Conservation (phyloP, 768 basidiomycete genomes). For the Russula sp. region DNA sequence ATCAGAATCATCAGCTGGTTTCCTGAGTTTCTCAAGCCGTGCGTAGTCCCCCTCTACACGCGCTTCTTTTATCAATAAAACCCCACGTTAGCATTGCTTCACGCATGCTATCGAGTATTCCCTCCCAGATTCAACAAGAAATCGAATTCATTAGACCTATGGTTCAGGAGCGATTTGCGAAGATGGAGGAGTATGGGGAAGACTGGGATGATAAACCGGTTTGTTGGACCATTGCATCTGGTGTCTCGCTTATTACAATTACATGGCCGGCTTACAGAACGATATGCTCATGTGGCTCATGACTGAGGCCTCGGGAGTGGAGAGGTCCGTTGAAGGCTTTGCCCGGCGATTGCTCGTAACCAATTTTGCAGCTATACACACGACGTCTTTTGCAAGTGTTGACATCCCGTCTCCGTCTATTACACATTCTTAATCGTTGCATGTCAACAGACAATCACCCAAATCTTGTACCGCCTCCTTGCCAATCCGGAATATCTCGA, state of each 20-base stretch:
- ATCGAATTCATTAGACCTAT: conserved; percentile 5
- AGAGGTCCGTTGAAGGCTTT: too few relatives aligned
- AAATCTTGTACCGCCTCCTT: too few relatives aligned
- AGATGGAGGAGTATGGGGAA: neutral
- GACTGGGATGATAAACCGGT: conserved; percentile 10
- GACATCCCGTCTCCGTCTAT: too few relatives aligned
- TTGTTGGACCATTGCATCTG: neutral
- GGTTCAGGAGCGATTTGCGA: conserved; percentile 11
- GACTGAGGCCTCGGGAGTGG: too few relatives aligned
- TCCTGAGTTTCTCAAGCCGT: conserved; percentile 47
- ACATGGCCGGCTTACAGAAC: too few relatives aligned
- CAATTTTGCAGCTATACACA: too few relatives aligned
- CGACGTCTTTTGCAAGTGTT: too few relatives aligned
- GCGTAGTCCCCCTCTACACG: conserved; percentile 17
- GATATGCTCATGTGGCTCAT: too few relatives aligned
- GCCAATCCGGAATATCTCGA: too few relatives aligned
- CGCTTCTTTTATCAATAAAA: neutral
- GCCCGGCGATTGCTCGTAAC: too few relatives aligned
- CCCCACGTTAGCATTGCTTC: neutral
- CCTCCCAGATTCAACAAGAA: conserved; percentile 2
- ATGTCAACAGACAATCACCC: too few relatives aligned
- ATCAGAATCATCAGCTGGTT: conserved; percentile 39
- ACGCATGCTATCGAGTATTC: neutral
- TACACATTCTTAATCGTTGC: too few relatives aligned
- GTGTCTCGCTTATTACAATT: neutral